Conservation (phyloP, 768 basidiomycete species). For the Tephrocybe sp. region DNA sequence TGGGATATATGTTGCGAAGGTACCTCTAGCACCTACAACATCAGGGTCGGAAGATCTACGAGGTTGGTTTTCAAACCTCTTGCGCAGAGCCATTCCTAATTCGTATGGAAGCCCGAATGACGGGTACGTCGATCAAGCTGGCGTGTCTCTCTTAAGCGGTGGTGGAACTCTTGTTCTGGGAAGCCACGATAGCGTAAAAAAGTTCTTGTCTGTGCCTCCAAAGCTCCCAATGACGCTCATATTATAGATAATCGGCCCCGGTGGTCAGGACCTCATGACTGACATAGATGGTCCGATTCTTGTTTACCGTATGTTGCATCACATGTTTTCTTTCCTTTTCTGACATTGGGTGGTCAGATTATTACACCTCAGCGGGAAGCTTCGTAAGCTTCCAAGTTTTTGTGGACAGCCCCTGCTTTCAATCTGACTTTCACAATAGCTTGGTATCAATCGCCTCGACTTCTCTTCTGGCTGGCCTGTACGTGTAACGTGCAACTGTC, state of each 20-base stretch:
- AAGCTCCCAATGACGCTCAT: background rate
- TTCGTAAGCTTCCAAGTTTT: conserved; percentile 30
- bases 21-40: conserved; percentile 56
- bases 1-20: conserved; percentile 58
- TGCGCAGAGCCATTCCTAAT: background rate
- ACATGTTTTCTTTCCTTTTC: conserved; percentile 4
- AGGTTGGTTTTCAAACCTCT: conserved; percentile 23
- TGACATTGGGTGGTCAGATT: conserved; percentile 31
- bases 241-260: conserved; percentile 48
- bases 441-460: conserved; percentile 48
- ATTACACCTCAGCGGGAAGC: conserved; percentile 47
- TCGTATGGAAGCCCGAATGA: conserved; percentile 34
- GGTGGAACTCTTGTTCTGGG: conserved; percentile 54
- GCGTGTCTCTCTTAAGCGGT: conserved; percentile 43
- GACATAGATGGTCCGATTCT: conserved; percentile 47
- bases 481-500: conserved; percentile 9
- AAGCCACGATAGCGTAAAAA: conserved; percentile 39
- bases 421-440: conserved; percentile 17
- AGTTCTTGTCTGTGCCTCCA: background rate
- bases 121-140: conserved; percentile 45
- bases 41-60: conserved; percentile 52
- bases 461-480: conserved; percentile 55
- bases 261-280: conserved; percentile 49
- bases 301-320: conserved; percentile 44
- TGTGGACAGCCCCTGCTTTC: background rate